Percentiles rank a stretch among this genome's conserved stretches.
These are phyloP conservation scores for Pyrenophora teres DNA, from an alignment of 2,329 filamentous ascomycete genomes.

Conservation along the genomic window DNA sequence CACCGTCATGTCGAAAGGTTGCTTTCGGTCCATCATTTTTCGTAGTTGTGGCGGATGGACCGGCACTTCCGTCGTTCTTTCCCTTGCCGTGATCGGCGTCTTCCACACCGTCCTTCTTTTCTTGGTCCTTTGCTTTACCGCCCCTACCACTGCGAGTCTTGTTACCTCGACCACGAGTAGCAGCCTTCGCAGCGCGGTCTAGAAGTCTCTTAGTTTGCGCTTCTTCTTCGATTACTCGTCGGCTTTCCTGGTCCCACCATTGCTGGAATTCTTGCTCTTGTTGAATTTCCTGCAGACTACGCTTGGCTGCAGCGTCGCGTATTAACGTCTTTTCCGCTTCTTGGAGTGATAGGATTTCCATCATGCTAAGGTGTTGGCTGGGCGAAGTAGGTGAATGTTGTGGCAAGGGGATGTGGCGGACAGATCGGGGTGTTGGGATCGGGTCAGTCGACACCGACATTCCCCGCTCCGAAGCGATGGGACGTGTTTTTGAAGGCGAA, in stretches of 20 bases:
- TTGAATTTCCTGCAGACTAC: slow-evolving; percentile 92
- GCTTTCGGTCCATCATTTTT: slow-evolving; percentile 11
- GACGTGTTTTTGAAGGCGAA: slow-evolving; percentile 34
- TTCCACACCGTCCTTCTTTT: slow-evolving; percentile 30
- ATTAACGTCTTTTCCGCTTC: slow-evolving; percentile 81
- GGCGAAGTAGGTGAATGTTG: slow-evolving; percentile 66
- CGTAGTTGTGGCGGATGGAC: neutral
- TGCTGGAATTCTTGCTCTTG: slow-evolving; percentile 95
- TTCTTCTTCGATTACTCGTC: slow-evolving; percentile 67
- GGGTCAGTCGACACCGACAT: slow-evolving; percentile 44
- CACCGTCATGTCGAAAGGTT: slow-evolving; percentile 11
- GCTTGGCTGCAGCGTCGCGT: slow-evolving; percentile 82
- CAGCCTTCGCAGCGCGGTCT: slow-evolving; percentile 28
- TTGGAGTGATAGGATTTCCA: slow-evolving; percentile 88
- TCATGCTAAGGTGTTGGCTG: slow-evolving; percentile 73
- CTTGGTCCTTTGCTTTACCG: slow-evolving; percentile 26
- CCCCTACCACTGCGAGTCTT: slow-evolving; percentile 26
- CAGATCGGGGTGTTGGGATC: slow-evolving; percentile 50
- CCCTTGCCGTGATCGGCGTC: slow-evolving; percentile 22
- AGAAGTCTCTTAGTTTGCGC: slow-evolving; percentile 49
- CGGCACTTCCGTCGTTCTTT: slow-evolving; percentile 16
- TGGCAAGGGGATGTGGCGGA: slow-evolving; percentile 58
- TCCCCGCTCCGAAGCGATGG: slow-evolving; percentile 35
- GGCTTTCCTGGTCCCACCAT: slow-evolving; percentile 91
- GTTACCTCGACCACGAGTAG: slow-evolving; percentile 33